phyloP scores from a whole-genome alignment of 2,329 filamentous ascomycete genomes.

The Myriosclerotinia scirpicola region DNA sequence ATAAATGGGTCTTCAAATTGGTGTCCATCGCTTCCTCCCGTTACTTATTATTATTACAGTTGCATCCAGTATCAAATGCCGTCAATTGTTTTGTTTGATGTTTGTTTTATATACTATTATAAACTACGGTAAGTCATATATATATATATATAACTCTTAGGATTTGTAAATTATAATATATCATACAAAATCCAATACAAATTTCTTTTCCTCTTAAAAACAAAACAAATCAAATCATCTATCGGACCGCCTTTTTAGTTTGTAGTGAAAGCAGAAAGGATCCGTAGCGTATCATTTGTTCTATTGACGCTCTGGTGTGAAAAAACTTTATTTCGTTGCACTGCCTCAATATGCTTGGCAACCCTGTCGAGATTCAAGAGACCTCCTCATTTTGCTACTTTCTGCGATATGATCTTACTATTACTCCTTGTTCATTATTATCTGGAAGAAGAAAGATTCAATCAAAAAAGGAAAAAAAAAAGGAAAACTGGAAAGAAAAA shows the following conservation, averaged over 20 bases:
- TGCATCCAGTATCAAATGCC: background rate
- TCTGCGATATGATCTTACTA: background rate
- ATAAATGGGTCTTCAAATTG: too few relatives aligned
- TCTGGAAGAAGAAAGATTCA: background rate
- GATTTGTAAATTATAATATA: background rate
- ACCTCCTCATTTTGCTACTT: background rate
- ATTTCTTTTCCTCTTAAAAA: background rate
- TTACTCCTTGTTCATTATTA: background rate
- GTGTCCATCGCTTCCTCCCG: too few relatives aligned
- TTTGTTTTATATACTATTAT: background rate
- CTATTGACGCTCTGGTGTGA: slow-evolving; percentile 13
- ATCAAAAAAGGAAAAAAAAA: background rate
- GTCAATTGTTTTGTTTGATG: background rate
- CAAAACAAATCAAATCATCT: background rate
- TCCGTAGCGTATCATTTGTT: slow-evolving; percentile 1
- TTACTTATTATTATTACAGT: too few relatives aligned
- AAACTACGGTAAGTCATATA: background rate
- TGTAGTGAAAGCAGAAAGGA: background rate
- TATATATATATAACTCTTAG: background rate
- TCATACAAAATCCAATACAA: too few relatives aligned
- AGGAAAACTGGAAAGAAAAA: background rate
- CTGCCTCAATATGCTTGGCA: slow-evolving; percentile 24
- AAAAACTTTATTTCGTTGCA: slow-evolving; percentile 17
- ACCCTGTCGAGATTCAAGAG: background rate
- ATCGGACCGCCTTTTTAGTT: slow-evolving; percentile 4